phyloP scores from a whole-genome alignment of 768 basidiomycete genomes.

The Russula lepida region DNA sequence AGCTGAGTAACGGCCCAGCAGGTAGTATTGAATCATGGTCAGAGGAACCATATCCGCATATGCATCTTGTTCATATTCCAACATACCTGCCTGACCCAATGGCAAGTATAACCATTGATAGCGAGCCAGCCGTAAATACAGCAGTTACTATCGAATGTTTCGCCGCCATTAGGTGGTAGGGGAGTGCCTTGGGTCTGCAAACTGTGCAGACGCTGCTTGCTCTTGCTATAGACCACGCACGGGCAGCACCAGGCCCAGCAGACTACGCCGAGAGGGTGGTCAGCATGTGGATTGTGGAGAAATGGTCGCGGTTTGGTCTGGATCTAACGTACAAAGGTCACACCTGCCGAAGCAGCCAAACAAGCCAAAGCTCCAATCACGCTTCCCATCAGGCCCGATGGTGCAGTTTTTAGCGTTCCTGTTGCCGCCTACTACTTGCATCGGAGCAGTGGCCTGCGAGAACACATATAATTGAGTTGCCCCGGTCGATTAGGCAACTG shows the following conservation, averaged over 20 bases:
- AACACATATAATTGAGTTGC: background rate
- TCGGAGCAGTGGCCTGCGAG: background rate
- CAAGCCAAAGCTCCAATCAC: constrained; percentile 29
- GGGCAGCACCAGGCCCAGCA: constrained; percentile 34
- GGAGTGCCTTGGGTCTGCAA: constrained; percentile 31
- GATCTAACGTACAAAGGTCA: background rate
- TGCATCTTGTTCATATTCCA: background rate
- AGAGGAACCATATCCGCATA: background rate
- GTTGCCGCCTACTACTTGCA: constrained; percentile 10
- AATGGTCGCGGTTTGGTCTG: background rate
- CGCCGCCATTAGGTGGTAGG: constrained; percentile 33
- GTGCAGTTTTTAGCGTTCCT: constrained; percentile 25
- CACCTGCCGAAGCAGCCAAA: constrained; percentile 20
- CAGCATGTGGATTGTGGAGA: background rate
- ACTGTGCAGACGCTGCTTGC: constrained; percentile 34
- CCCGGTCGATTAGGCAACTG: background rate
- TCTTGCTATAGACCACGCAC: constrained; percentile 34
- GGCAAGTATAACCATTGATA: constrained; percentile 28
- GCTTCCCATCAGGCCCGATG: constrained; percentile 24
- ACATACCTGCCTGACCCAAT: constrained; percentile 34
- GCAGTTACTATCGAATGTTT: constrained; percentile 31
- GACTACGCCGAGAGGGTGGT: constrained; percentile 22
- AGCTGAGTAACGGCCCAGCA: constrained; percentile 16
- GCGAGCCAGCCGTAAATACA: constrained; percentile 29
- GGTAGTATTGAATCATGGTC: background rate